A percentile compares a stretch with the other conserved stretches of the same genome.
Conservation (phyloP, 2,329 filamentous ascomycete genomes). For the Fusarium staphyleae region DNA sequence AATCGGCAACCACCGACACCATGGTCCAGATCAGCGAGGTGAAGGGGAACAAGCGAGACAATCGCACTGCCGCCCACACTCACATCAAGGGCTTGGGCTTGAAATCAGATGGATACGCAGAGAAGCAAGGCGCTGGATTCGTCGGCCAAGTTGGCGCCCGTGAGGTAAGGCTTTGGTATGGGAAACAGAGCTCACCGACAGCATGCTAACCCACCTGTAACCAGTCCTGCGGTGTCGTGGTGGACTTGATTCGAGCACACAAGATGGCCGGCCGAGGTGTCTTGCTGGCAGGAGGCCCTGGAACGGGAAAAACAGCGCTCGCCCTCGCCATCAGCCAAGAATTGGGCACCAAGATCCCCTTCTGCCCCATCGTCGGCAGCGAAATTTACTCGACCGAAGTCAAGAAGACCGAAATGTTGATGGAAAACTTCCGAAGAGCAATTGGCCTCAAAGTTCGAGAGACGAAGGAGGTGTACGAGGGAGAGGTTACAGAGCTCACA, state of each 20-base stretch:
- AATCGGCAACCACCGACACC: constrained; percentile 47
- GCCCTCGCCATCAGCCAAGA: constrained; percentile 96
- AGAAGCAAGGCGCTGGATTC: constrained; percentile 81
- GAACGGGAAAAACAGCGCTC: constrained; percentile 96
- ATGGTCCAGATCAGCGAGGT: constrained; percentile 95
- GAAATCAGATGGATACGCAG: constrained; percentile 83
- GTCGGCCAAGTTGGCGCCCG: constrained; percentile 87
- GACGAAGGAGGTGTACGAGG: constrained; percentile 99
- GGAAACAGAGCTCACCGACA: not conserved
- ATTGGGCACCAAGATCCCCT: constrained; percentile 96
- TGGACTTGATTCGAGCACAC: constrained; percentile 93
- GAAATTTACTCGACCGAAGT: constrained; percentile 98
- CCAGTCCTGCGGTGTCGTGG: constrained; percentile 91
- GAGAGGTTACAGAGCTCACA: constrained; percentile 96
- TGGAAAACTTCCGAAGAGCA: constrained; percentile 98
- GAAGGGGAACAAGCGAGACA: constrained; percentile 92
- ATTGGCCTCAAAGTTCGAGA: constrained; percentile 97
- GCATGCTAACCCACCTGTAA: constrained; percentile 31
- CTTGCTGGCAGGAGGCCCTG: constrained; percentile 89
- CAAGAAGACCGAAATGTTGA: constrained; percentile 98
- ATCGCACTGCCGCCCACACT: constrained; percentile 94
- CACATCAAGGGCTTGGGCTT: constrained; percentile 97
- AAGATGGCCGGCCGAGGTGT: constrained; percentile 98
- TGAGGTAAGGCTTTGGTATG: constrained; percentile 68
- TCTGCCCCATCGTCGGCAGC: constrained; percentile 97